Base-by-base conservation (phyloP, 2,329 filamentous ascomycete genomes). In the Exophiala aquamarina region DNA sequence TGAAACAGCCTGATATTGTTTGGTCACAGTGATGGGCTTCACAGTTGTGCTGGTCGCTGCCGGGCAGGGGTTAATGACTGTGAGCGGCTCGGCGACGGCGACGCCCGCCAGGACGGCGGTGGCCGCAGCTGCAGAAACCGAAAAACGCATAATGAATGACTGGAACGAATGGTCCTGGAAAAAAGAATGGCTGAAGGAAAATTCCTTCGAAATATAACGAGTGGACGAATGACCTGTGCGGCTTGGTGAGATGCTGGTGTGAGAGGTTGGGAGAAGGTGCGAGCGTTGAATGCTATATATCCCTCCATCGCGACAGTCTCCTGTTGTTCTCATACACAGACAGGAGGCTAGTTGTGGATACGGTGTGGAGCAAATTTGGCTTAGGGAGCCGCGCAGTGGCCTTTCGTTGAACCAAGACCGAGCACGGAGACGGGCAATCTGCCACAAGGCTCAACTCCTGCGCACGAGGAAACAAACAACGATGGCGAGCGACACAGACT, bases 121-220 rank as follows among this genome's bases (percentile, higher is more conserved):
- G 21, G 42, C 45, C 23, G 50, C 41, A 17, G 38, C 38, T n/a
- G 40, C 28, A 14, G 14, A 28, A 19, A 20, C 23, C 2, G 49
- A 41, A 26, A 55, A 45, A 34, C 41, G 49, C 52, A 55, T 55
- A 15, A 19, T 41, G 45, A 47, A 52, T 18, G 31, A 41, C 15
- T 28, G 32, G 40, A 54, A 45, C 34, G 44, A 50, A 23, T 47
- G 44, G 33, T 15, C 36, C 23, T 29, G 32, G 11, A 10, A 23
- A 39, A 46, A 40, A 48, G 42, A 48, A 35, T 48, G 51, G 41
- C 36, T 48, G 50, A 43, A 50, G 47, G 51, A 44, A 49, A 54
- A 45, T 20, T 48, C 44, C 38, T 47, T 45, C 41, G 28, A 40
- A 50, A 31, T 50, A 50, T 50, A 50, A 46, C 21, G 35, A 50